A percentile compares a stretch with the other conserved stretches of the same genome.
phyloP scores from a whole-genome alignment of 441 rosid species.

The Populus hybrid region DNA sequence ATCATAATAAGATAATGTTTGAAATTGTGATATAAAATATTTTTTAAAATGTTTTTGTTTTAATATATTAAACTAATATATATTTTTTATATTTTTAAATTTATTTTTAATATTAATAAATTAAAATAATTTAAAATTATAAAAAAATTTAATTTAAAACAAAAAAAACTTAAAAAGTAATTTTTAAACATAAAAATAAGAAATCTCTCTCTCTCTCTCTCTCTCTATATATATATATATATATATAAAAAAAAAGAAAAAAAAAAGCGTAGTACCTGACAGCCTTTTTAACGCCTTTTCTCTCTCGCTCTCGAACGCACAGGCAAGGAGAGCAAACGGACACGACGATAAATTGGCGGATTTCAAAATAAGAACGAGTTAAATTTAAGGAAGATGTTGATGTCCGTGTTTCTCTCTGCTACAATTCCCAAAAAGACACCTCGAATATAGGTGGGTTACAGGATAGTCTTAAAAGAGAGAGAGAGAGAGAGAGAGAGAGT shows the following conservation, averaged over 20 bases:
- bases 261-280: conserved; percentile 21
- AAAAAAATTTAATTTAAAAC: no score
- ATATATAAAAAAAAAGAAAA: not conserved
- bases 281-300: conserved; percentile 29
- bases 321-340: conserved; percentile 7
- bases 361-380: conserved; percentile 34
- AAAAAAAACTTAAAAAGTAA: no score
- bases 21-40: no score
- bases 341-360: conserved; percentile 44
- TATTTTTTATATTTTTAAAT: no score
- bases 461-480: conserved; percentile 15
- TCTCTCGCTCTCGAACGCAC: not conserved
- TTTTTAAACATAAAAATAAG: no score
- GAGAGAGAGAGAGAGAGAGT: conserved; percentile 14
- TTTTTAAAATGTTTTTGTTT: no score
- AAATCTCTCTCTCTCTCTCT: no score
- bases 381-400: conserved; percentile 40
- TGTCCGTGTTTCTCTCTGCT: conserved; percentile 47
- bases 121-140: no score
- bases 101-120: no score
- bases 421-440: conserved; percentile 52
- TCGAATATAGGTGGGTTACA: conserved; percentile 15
- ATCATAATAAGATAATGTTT: accelerated
- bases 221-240: no score
- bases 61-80: no score